These are phyloP conservation scores for Ilex asprella DNA, from an alignment of 257 asterid genomes.

Conservation along the genomic window DNA sequence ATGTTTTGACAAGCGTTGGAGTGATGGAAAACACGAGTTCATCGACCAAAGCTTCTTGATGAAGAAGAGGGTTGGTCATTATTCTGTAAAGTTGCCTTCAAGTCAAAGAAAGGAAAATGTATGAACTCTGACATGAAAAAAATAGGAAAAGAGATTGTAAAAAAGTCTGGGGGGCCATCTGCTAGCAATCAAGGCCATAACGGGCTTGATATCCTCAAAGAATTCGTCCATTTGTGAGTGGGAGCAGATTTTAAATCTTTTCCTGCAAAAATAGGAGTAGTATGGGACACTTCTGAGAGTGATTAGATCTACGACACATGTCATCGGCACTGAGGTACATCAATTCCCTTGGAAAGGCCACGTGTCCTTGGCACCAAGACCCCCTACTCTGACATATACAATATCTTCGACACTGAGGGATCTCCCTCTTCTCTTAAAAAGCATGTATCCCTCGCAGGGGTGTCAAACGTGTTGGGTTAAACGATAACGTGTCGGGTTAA, in stretches of 20 bases:
- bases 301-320: no score
- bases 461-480: no score
- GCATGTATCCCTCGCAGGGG: no score
- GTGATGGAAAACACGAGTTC: constrained; percentile 8
- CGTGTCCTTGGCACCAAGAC: no score
- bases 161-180: constrained; percentile 24
- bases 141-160: constrained; percentile 15
- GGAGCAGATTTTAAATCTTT: constrained; percentile 10
- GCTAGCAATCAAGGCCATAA: constrained; percentile 24
- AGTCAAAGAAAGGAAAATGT: constrained; percentile 1
- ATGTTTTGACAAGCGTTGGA: constrained; percentile 13
- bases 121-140: constrained; percentile 1
- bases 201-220: constrained; percentile 15
- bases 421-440: no score
- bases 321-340: no score
- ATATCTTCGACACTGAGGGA: no score
- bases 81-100: constrained; percentile 17
- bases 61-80: constrained; percentile 18
- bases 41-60: constrained; percentile 15
- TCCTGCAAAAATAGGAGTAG: not conserved
- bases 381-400: no score
- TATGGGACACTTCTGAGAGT: no score
- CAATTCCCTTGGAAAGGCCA: no score
- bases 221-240: constrained; percentile 8
- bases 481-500: no score